A percentile compares a stretch with the other conserved stretches of the same genome.
phyloP scores from a whole-genome alignment of 441 rosid species.

The Corymbia citriodora region DNA sequence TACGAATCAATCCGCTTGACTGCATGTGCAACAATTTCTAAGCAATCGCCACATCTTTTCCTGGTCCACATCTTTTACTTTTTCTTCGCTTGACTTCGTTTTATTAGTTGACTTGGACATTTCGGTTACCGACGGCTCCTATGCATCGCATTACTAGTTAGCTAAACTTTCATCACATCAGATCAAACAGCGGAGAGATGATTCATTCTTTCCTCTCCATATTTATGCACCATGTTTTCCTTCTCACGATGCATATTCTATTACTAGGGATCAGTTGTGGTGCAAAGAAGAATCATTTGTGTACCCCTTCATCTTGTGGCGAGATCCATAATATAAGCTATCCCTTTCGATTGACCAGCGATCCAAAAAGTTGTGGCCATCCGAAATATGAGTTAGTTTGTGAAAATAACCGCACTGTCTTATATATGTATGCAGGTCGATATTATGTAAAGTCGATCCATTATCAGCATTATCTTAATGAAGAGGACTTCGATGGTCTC shows the following conservation, averaged over 20 bases:
- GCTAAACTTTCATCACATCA: neutral
- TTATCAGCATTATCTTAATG: fast-evolving
- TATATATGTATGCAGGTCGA: no score
- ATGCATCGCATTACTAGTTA: neutral
- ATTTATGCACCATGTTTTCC: neutral
- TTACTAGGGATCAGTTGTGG: neutral
- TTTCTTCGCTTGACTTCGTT: neutral
- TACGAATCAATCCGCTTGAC: neutral
- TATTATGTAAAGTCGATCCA: no score
- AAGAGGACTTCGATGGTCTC: fast-evolving
- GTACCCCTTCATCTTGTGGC: neutral
- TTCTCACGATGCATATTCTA: neutral
- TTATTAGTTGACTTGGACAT: neutral
- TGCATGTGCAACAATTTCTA: neutral
- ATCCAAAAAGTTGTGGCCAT: neutral
- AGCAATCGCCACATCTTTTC: neutral
- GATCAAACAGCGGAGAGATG: neutral
- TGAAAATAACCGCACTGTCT: neutral
- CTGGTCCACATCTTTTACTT: neutral
- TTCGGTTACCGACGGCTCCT: neutral
- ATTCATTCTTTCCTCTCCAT: neutral
- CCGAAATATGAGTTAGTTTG: neutral
- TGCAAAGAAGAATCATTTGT: neutral
- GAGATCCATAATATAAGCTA: neutral
- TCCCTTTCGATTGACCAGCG: neutral